Percentiles rank a stretch among this genome's conserved stretches.
phyloP scores from a whole-genome alignment of 83 land plant species.

The Thuja plicata region DNA sequence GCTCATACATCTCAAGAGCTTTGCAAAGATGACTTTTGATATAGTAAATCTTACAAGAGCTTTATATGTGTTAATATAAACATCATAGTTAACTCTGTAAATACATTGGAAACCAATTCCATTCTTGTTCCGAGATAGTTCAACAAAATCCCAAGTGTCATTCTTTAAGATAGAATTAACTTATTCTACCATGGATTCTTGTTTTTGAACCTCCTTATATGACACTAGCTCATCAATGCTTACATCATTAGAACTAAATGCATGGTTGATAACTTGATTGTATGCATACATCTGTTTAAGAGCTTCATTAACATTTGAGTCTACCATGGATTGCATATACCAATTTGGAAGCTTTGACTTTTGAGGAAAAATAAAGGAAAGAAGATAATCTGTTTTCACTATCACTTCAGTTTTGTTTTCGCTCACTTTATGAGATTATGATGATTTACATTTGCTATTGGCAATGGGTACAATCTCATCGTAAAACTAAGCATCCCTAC shows the following conservation, averaged over 20 bases:
- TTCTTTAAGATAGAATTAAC: neutral
- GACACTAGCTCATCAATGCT: neutral
- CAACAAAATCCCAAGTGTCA: neutral
- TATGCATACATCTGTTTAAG: neutral
- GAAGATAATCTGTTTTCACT: neutral
- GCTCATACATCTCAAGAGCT: no score
- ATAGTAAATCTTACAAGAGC: neutral
- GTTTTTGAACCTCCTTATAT: neutral
- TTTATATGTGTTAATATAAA: constrained; percentile 9
- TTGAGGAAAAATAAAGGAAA: neutral
- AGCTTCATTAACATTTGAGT: neutral
- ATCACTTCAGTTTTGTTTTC: neutral
- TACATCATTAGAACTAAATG: neutral
- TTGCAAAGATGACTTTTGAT: no score
- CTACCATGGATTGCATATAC: neutral
- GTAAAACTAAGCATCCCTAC: neutral
- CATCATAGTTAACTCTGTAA: neutral
- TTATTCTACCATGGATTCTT: neutral
- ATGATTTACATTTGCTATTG: neutral
- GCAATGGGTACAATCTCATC: neutral
- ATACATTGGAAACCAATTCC: constrained; percentile 4
- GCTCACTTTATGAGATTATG: neutral
- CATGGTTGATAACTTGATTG: neutral
- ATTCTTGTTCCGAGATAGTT: neutral
- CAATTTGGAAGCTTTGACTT: neutral